Conservation (phyloP, 306 rosid genomes). For the Begonia masoniana region DNA sequence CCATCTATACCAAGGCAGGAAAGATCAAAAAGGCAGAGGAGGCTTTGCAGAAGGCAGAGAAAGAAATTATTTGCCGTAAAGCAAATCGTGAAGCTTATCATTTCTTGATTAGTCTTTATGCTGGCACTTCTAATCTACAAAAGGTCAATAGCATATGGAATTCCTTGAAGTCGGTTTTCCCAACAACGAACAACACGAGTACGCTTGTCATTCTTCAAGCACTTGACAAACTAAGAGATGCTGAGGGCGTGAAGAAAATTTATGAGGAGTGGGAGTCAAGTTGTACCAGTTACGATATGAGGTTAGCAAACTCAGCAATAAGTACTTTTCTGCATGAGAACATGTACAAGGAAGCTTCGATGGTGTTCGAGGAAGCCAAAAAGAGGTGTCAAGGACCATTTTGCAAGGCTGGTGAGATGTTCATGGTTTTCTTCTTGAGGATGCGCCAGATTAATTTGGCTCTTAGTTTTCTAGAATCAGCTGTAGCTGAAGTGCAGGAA, state of each 20-base stretch:
- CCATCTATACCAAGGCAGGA: slow-evolving; percentile 52
- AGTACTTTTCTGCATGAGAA: slow-evolving; percentile 41
- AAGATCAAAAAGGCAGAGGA: slow-evolving; percentile 46
- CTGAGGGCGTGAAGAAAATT: slow-evolving; percentile 37
- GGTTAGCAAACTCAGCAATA: slow-evolving; percentile 30
- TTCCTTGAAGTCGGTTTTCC: slow-evolving; percentile 27
- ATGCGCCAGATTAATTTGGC: slow-evolving; percentile 32
- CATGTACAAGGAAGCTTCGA: slow-evolving; percentile 48
- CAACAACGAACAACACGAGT: slow-evolving; percentile 40
- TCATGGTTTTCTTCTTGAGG: slow-evolving; percentile 46
- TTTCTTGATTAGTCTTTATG: slow-evolving; percentile 55
- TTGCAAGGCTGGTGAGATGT: slow-evolving; percentile 35
- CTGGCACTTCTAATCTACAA: slow-evolving; percentile 36
- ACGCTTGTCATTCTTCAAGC: slow-evolving; percentile 56
- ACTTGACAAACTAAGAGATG: slow-evolving; percentile 49
- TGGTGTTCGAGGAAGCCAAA: slow-evolving; percentile 31
- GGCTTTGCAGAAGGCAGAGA: slow-evolving; percentile 40
- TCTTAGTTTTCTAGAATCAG: slow-evolving; percentile 34
- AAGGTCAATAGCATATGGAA: slow-evolving; percentile 68
- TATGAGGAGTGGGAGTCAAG: slow-evolving; percentile 67
- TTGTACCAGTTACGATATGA: slow-evolving; percentile 34
- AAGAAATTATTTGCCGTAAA: slow-evolving; percentile 19
- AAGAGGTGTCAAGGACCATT: slow-evolving; percentile 41
- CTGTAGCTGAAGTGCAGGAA: slow-evolving; percentile 25
- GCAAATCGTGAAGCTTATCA: slow-evolving; percentile 37